These are phyloP conservation scores for Zalaria obscura DNA, from an alignment of 2,329 filamentous ascomycete species.

Conservation along the genomic window DNA sequence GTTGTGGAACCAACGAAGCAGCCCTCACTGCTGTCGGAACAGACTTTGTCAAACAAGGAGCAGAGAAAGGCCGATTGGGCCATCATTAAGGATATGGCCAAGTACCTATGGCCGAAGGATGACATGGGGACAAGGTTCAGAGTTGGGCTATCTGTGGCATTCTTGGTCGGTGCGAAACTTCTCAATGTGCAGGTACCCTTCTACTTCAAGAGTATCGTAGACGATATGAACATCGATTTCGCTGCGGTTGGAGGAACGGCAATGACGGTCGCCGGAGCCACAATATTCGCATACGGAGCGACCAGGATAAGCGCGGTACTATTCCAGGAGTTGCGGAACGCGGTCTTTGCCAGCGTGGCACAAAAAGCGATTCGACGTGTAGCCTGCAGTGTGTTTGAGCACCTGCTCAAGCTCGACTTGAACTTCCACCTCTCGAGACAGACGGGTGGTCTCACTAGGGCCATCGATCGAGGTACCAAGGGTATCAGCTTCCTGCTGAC, in stretches of 20 bases:
- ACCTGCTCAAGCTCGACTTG: slow-evolving; percentile 75
- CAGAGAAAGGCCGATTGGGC: slow-evolving; percentile 97
- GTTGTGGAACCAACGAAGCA: slow-evolving; percentile 17
- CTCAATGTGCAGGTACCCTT: slow-evolving; percentile 97
- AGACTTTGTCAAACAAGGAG: slow-evolving; percentile 59
- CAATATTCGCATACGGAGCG: slow-evolving; percentile 85
- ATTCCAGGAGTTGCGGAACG: slow-evolving; percentile 89
- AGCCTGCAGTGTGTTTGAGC: slow-evolving; percentile 82
- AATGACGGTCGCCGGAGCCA: slow-evolving; percentile 74
- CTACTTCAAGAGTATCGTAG: slow-evolving; percentile 97
- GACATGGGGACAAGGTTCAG: slow-evolving; percentile 69
- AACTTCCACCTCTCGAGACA: slow-evolving; percentile 91
- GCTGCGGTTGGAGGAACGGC: slow-evolving; percentile 76
- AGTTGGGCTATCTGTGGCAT: slow-evolving; percentile 67
- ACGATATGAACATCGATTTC: slow-evolving; percentile 94
- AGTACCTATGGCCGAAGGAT: slow-evolving; percentile 90
- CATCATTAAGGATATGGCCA: slow-evolving; percentile 95
- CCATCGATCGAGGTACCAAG: slow-evolving; percentile 93
- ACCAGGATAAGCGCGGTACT: slow-evolving; percentile 78
- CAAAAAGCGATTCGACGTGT: slow-evolving; percentile 92
- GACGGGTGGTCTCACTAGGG: slow-evolving; percentile 83
- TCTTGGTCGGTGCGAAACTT: slow-evolving; percentile 81
- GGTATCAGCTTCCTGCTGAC: slow-evolving; percentile 94
- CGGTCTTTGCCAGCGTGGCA: slow-evolving; percentile 89
- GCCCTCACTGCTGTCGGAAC: slow-evolving; percentile 49